phyloP scores from a whole-genome alignment of 140 eudicot genomes.

The Senecio squalidus region DNA sequence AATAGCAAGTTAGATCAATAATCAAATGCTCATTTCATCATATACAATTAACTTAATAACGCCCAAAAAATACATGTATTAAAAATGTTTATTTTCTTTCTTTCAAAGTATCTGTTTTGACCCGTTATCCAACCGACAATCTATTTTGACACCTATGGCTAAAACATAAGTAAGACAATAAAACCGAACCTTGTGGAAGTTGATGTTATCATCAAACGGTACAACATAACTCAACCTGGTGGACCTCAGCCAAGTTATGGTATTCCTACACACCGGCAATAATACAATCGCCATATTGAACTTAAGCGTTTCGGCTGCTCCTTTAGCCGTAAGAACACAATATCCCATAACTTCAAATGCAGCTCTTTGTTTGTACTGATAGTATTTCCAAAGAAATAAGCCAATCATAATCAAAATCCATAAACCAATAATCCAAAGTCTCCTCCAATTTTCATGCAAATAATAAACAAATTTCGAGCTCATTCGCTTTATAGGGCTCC shows the following conservation, averaged over 20 bases:
- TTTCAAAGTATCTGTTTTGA: neutral
- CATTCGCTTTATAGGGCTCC: constrained; percentile 50
- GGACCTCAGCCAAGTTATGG: constrained; percentile 95
- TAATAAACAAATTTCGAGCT: constrained; percentile 60
- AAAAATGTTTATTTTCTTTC: neutral
- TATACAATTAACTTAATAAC: neutral
- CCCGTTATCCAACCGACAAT: neutral
- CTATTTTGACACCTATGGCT: neutral
- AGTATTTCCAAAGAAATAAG: constrained; percentile 81
- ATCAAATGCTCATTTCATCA: neutral
- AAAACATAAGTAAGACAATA: neutral
- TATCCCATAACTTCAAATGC: constrained; percentile 94
- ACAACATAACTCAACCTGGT: constrained; percentile 53
- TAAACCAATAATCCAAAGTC: constrained; percentile 75
- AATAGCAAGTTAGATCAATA: neutral
- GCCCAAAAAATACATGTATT: neutral
- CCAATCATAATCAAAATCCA: constrained; percentile 83
- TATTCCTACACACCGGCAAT: constrained; percentile 94
- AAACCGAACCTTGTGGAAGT: constrained; percentile 84
- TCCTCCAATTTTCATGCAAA: constrained; percentile 82
- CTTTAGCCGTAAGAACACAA: constrained; percentile 91
- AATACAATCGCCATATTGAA: constrained; percentile 88
- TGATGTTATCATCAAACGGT: constrained; percentile 95
- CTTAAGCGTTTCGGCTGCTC: constrained; percentile 95
- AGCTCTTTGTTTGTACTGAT: constrained; percentile 65